A percentile compares a stretch with the other conserved stretches of the same genome.
Conservation (phyloP, 2,329 filamentous ascomycete genomes). For the Zalaria sp. region DNA sequence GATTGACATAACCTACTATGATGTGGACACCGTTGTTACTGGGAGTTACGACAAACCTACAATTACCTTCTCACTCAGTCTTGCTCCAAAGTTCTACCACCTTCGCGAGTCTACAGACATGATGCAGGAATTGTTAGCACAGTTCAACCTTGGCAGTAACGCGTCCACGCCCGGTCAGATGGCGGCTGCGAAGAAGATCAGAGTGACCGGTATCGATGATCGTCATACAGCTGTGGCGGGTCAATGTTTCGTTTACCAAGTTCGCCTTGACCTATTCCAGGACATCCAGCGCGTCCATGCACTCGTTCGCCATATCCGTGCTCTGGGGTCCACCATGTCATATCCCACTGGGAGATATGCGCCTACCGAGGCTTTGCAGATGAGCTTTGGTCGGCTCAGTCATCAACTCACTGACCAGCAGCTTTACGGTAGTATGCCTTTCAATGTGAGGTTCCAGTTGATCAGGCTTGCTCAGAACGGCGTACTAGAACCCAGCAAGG, state of each 20-base stretch:
- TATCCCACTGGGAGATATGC: conserved; percentile 10
- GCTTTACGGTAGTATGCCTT: conserved; percentile 28
- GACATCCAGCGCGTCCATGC: conserved; percentile 10
- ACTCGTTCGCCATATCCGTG: conserved; percentile 12
- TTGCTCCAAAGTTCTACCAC: conserved; percentile 25
- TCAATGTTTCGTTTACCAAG: conserved; percentile 37
- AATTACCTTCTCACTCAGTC: conserved; percentile 23
- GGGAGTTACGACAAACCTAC: conserved; percentile 15
- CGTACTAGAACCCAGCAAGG: conserved; percentile 42
- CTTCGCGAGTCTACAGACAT: conserved; percentile 1
- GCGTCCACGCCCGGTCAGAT: conserved; percentile 1
- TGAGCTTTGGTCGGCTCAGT: conserved; percentile 20
- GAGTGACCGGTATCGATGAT: conserved; percentile 22
- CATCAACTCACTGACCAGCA: conserved; percentile 15
- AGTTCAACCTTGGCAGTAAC: not conserved
- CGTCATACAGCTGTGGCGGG: conserved; percentile 25
- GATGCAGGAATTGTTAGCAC: conserved; percentile 4
- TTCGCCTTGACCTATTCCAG: conserved; percentile 15
- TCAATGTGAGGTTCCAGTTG: conserved; percentile 46
- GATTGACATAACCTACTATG: conserved; percentile 29
- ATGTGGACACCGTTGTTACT: conserved; percentile 23
- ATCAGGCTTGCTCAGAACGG: conserved; percentile 50
- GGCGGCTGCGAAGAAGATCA: conserved; percentile 10
- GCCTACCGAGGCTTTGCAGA: conserved; percentile 5
- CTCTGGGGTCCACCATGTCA: conserved; percentile 9